phyloP scores from a whole-genome alignment of 306 rosid genomes.

The Ormosia semicastrata region DNA sequence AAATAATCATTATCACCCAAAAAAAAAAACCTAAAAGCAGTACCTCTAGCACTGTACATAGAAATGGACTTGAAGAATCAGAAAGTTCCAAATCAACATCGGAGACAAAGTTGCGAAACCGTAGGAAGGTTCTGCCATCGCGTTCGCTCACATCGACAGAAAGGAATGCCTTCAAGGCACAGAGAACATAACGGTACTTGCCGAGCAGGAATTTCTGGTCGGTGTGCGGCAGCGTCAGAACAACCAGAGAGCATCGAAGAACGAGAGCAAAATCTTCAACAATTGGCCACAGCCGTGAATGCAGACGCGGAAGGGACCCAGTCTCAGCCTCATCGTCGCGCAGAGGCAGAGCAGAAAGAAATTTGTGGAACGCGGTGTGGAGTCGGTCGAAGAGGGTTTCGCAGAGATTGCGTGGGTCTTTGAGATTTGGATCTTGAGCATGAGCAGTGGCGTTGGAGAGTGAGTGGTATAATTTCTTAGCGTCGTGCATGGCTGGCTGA shows the following conservation, averaged over 20 bases:
- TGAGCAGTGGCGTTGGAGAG: slow-evolving; percentile 6
- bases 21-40: not conserved
- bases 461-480: not conserved
- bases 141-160: slow-evolving; percentile 27
- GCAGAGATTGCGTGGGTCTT: slow-evolving; percentile 31
- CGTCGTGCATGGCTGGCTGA: not conserved
- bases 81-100: slow-evolving; percentile 41
- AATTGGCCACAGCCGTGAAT: slow-evolving; percentile 34
- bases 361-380: slow-evolving; percentile 24
- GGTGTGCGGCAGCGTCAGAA: slow-evolving; percentile 39
- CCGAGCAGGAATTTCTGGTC: slow-evolving; percentile 36
- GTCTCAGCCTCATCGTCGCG: not conserved
- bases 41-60: slow-evolving; percentile 75
- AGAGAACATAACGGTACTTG: slow-evolving; percentile 40
- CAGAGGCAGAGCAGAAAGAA: slow-evolving; percentile 43
- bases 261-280: slow-evolving; percentile 46
- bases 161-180: slow-evolving; percentile 37
- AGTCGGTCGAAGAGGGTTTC: slow-evolving; percentile 54
- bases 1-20: not conserved
- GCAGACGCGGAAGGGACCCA: slow-evolving; percentile 16
- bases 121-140: slow-evolving; percentile 17
- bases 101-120: slow-evolving; percentile 41
- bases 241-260: slow-evolving; percentile 59
- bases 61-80: slow-evolving; percentile 49
- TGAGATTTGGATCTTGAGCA: not conserved